These are phyloP conservation scores for Paraurostyla sp. DNA, from an alignment of 73 alveolate species.

Conservation along the genomic window DNA sequence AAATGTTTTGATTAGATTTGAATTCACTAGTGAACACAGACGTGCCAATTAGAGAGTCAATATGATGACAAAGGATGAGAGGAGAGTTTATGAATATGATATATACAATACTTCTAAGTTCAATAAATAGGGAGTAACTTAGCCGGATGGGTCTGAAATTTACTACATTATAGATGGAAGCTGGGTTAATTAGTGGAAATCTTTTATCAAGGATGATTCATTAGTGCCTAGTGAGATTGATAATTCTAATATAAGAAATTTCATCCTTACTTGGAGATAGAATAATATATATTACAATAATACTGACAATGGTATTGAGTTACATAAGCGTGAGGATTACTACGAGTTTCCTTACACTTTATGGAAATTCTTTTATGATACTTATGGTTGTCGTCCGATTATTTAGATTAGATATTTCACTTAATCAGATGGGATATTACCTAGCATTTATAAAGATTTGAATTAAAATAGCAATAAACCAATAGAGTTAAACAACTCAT, in stretches of 20 bases:
- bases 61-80: background rate
- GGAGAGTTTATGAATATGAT: background rate
- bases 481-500: background rate
- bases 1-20: background rate
- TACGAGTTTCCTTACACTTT: background rate
- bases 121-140: constrained; percentile 13
- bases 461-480: background rate
- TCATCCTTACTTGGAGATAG: constrained; percentile 2
- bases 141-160: constrained; percentile 38
- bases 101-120: background rate
- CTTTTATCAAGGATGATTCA: background rate
- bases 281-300: no score
- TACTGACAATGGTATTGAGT: constrained; percentile 10
- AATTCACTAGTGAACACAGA: background rate
- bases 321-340: constrained; percentile 11
- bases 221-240: constrained; percentile 20
- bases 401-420: constrained; percentile 13
- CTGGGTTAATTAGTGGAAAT: constrained; percentile 17
- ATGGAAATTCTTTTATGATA: constrained; percentile 46
- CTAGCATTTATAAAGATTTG: background rate
- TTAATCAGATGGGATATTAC: background rate
- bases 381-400: constrained; percentile 19
- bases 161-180: constrained; percentile 16
- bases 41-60: background rate
- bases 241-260: background rate